phyloP scores from a whole-genome alignment of 2,329 filamentous ascomycete genomes.

The Claviceps africana region DNA sequence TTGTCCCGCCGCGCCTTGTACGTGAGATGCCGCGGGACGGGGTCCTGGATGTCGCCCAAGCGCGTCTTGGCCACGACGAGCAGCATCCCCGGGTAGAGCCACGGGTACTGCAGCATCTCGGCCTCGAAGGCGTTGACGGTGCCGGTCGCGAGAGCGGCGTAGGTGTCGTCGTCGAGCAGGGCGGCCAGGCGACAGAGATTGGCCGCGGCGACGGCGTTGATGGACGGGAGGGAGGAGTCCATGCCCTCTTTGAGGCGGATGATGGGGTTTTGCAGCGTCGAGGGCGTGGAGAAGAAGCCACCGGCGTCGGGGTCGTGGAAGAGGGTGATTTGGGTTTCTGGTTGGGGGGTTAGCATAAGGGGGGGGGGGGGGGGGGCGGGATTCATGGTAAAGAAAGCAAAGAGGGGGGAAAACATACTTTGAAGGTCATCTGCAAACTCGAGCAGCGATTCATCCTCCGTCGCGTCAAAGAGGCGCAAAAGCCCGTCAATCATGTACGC shows the following conservation, averaged over 20 bases:
- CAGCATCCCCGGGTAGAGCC: conserved; percentile 75
- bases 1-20: conserved; percentile 12
- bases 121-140: conserved; percentile 79
- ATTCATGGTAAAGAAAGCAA: not conserved
- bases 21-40: conserved; percentile 11
- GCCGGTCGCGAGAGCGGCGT: conserved; percentile 50
- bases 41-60: conserved; percentile 45
- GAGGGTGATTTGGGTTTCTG: conserved; percentile 55
- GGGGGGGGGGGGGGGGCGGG: not conserved
- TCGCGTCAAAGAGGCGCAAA: conserved; percentile 72
- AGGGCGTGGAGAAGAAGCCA: conserved; percentile 61
- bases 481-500: conserved; percentile 75
- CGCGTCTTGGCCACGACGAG: conserved; percentile 60
- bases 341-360: conserved; percentile 4
- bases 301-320: conserved; percentile 59
- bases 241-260: conserved; percentile 90
- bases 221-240: conserved; percentile 80
- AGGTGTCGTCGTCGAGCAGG: conserved; percentile 51
- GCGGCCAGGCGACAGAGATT: conserved; percentile 74
- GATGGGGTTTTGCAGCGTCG: conserved; percentile 52
- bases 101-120: conserved; percentile 85
- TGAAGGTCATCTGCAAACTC: conserved; percentile 74
- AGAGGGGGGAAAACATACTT: conserved; percentile 31
- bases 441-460: conserved; percentile 60
- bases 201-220: conserved; percentile 72